A percentile compares a stretch with the other conserved stretches of the same genome.
These are phyloP conservation scores for Panus rudis DNA, from an alignment of 768 basidiomycete species.

Conservation along the genomic window DNA sequence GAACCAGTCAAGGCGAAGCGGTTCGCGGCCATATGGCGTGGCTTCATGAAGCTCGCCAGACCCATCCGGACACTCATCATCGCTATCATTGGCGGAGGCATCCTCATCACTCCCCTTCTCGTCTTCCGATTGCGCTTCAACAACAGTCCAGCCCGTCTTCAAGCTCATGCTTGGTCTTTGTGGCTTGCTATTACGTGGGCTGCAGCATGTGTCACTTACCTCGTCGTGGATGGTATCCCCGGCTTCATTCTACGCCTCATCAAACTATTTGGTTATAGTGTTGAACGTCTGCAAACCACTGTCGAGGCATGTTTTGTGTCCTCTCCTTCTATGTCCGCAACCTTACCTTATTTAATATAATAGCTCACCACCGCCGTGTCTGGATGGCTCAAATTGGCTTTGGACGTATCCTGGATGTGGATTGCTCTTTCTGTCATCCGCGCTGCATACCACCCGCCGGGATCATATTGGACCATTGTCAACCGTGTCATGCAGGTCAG, in stretches of 20 bases:
- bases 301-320: conserved; percentile 49
- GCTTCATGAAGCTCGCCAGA: conserved; percentile 61
- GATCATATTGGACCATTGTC: conserved; percentile 58
- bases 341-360: neutral
- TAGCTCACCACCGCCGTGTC: conserved; percentile 64
- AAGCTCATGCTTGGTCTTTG: conserved; percentile 60
- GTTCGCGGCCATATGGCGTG: conserved; percentile 53
- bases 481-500: conserved; percentile 67
- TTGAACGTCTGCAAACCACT: conserved; percentile 61
- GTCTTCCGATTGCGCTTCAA: conserved; percentile 61
- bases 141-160: conserved; percentile 37
- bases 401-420: conserved; percentile 70
- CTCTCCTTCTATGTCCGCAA: neutral
- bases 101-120: conserved; percentile 64
- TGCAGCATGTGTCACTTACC: conserved; percentile 49
- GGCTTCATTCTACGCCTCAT: conserved; percentile 46
- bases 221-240: conserved; percentile 61
- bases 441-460: conserved; percentile 49
- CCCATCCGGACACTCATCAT: conserved; percentile 53
- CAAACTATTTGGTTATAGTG: conserved; percentile 49
- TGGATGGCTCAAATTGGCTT: conserved; percentile 61
- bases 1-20: conserved; percentile 45
- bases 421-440: conserved; percentile 61
- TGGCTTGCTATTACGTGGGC: conserved; percentile 69
- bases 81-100: conserved; percentile 49